Evolutionary conservation across 805 yeast species (phyloP), one percentile per base, ranked within the genome.

Genomic region (Metschnikowia drakensbergensis): DNA sequence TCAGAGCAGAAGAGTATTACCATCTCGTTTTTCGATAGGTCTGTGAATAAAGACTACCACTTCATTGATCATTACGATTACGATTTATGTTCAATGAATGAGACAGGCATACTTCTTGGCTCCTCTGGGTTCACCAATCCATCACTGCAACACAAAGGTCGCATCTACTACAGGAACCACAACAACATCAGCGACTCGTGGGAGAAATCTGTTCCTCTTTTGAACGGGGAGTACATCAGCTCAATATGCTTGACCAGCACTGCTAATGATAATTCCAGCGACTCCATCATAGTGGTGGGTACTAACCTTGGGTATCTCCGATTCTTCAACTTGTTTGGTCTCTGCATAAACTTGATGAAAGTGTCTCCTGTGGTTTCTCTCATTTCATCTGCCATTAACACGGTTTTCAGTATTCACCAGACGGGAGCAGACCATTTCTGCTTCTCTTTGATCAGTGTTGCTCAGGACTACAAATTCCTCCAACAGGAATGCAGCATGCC

Each of bases 21-120:
- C 0, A 88, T 91, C 1, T 80, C 88, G 10, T 92, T 94, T 60
- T 89, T 88, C 60, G 97, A 92, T 62, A 74, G 85, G 46, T 81
- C 88, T 0, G 60, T 76, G 9, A 85, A 84, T 60, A 80, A 83
- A 49, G 96, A 89, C 58, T 88, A 88, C 59, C 92, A 89, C 66
- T 91, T 92, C 67, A 84, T 83, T 42, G 98, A 92, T 65, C 65
- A 79, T 40, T 74, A 76, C 51, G 76, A 79, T 10, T 88, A 76
- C 65, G 96, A 89, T 62, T 66, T 88, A 45, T 92, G 96, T 27
- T 80, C 86, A 0, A 72, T 92, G 59, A 83, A 84, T 45, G 77
- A 76, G 13, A 74, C 73, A 1, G 96, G 94, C 1, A 66, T 85
- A 2, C 61, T 88, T 4, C 75, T 88, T 47, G 95, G 67, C 2